Conservation (phyloP, 768 basidiomycete genomes). For the Podaxis sp. region DNA sequence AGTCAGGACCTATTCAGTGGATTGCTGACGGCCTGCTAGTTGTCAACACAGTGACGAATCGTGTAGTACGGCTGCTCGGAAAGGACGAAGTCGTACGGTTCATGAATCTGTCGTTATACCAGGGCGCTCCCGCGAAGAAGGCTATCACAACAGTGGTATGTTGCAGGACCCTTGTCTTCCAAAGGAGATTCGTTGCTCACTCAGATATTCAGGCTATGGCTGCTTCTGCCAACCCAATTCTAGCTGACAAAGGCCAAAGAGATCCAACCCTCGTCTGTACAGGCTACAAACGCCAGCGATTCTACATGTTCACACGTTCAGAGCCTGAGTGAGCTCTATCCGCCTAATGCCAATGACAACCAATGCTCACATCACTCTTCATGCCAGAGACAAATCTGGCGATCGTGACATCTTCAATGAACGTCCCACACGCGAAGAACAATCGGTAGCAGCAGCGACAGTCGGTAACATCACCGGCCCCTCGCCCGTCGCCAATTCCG, state of each 20-base stretch:
- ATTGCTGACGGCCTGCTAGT: conserved; percentile 45
- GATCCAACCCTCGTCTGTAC: conserved; percentile 94
- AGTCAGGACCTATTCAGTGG: background rate
- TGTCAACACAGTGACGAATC: conserved; percentile 92
- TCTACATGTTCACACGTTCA: conserved; percentile 91
- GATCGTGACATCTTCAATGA: conserved; percentile 99
- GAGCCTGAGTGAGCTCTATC: conserved; percentile 76
- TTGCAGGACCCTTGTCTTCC: conserved; percentile 13
- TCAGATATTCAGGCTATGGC: conserved; percentile 72
- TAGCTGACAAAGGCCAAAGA: conserved; percentile 78
- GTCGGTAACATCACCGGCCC: conserved; percentile 51
- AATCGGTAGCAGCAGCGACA: conserved; percentile 73
- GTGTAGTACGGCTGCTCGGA: conserved; percentile 83
- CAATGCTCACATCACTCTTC: conserved; percentile 3
- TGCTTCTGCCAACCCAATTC: conserved; percentile 92
- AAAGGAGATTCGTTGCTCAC: background rate
- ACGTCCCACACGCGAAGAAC: conserved; percentile 94
- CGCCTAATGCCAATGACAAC: background rate
- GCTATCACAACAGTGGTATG: conserved; percentile 75
- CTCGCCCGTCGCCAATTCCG: conserved; percentile 72
- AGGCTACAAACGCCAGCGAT: conserved; percentile 88
- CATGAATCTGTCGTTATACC: conserved; percentile 86
- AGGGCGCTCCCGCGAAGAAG: conserved; percentile 91
- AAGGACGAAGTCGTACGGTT: conserved; percentile 94
- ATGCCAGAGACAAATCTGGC: conserved; percentile 68